Conservation (phyloP, 2,329 filamentous ascomycete species). For the Fusarium mexicanum region DNA sequence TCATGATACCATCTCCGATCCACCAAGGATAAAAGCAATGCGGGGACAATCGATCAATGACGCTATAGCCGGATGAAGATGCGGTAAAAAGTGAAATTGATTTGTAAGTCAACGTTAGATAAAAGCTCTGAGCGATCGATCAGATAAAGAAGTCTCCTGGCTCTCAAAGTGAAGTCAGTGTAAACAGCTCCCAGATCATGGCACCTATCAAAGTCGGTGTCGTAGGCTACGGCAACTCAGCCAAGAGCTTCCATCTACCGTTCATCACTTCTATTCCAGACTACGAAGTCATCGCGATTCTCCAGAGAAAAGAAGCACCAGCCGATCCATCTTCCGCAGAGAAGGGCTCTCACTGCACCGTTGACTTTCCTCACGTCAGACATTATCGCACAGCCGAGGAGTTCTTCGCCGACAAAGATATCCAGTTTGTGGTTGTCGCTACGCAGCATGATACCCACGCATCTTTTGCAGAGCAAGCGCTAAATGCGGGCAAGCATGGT, state of each 20-base stretch:
- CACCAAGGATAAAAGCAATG: constrained; percentile 3
- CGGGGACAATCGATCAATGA: neutral
- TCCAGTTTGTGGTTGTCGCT: constrained; percentile 69
- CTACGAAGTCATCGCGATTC: constrained; percentile 56
- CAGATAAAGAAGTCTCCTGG: neutral
- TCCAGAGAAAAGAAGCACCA: constrained; percentile 57
- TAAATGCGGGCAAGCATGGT: constrained; percentile 36
- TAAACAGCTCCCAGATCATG: constrained; percentile 33
- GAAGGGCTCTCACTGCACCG: constrained; percentile 55
- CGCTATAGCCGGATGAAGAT: neutral
- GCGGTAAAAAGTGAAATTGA: neutral
- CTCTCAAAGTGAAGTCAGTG: no score
- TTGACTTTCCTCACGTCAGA: constrained; percentile 60
- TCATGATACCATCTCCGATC: neutral
- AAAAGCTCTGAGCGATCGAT: no score
- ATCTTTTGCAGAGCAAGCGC: constrained; percentile 26
- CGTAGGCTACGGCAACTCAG: constrained; percentile 60
- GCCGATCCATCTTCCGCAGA: constrained; percentile 36
- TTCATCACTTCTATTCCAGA: constrained; percentile 59
- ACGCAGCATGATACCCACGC: constrained; percentile 36
- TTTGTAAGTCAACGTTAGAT: neutral
- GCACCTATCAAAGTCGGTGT: constrained; percentile 57
- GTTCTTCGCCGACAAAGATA: constrained; percentile 65
- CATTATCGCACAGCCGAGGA: constrained; percentile 67
- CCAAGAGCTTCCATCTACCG: constrained; percentile 60